phyloP scores from a whole-genome alignment of 306 rosid species.

The Ormosia semicastrata region DNA sequence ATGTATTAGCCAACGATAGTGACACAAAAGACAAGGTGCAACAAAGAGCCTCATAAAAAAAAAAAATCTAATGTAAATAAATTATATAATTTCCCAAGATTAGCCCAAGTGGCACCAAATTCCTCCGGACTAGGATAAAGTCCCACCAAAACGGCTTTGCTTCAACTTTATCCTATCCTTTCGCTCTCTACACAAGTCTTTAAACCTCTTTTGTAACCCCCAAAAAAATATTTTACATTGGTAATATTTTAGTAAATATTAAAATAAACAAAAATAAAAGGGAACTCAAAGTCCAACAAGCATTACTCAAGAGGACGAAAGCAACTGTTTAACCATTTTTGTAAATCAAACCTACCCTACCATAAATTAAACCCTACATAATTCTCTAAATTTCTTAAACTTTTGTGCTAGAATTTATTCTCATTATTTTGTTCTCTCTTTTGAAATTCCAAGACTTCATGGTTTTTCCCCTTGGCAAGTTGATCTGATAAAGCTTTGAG shows the following conservation, averaged over 20 bases:
- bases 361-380: background rate
- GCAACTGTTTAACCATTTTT: background rate
- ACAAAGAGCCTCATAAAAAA: background rate
- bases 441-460: background rate
- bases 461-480: background rate
- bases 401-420: background rate
- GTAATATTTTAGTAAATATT: background rate
- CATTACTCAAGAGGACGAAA: background rate
- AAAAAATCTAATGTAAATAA: background rate
- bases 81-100: background rate
- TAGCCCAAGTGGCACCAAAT: background rate
- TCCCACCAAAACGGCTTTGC: constrained; percentile 3
- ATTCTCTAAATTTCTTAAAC: background rate
- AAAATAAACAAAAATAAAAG: background rate
- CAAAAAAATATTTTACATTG: background rate
- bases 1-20: constrained; percentile 13
- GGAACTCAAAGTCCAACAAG: background rate
- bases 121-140: background rate
- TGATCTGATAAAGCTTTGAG: background rate
- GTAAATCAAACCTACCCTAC: constrained; percentile 1
- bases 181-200: background rate
- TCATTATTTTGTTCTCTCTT: background rate
- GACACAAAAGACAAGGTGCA: constrained; percentile 16
- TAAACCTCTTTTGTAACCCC: too few relatives aligned
- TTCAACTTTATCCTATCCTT: constrained; percentile 9